Conservation (phyloP, 495 filamentous ascomycete species). For the Paragyromitra xinjiangensis region DNA sequence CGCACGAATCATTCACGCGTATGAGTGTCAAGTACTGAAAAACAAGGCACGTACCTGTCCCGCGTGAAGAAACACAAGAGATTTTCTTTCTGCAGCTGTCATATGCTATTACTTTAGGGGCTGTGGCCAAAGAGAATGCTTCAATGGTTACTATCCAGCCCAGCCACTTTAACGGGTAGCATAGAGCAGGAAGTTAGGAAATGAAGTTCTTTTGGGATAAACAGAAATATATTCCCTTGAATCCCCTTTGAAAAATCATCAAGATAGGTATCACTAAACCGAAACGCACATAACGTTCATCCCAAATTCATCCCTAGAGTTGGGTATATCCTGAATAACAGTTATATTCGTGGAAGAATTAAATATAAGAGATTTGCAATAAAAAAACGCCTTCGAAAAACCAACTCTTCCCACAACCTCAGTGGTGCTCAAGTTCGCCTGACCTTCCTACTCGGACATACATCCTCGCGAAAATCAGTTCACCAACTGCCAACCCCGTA, state of each 20-base stretch:
- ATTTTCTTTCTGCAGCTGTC: too few relatives aligned
- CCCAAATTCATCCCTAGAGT: not conserved
- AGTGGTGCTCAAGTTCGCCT: conserved; percentile 20
- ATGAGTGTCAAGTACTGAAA: too few relatives aligned
- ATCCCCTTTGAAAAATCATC: not conserved
- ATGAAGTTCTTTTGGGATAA: not conserved
- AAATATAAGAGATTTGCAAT: not conserved
- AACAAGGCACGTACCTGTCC: too few relatives aligned
- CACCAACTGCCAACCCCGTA: conserved; percentile 40
- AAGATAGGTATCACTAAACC: not conserved
- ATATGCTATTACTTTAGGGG: too few relatives aligned
- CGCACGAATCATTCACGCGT: not conserved
- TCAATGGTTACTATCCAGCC: too few relatives aligned
- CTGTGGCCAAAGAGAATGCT: too few relatives aligned
- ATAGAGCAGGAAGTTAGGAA: too few relatives aligned
- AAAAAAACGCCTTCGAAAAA: not conserved
- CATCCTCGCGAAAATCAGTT: conserved; percentile 46
- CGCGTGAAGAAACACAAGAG: too few relatives aligned
- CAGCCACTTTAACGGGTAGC: too few relatives aligned
- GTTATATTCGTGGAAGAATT: not conserved
- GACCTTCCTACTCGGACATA: not conserved
- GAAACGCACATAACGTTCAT: not conserved
- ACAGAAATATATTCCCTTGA: not conserved
- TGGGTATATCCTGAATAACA: not conserved
- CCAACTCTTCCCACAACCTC: not conserved